Base-by-base conservation (phyloP, 441 rosid species). In the Aquilaria agallochum region DNA sequence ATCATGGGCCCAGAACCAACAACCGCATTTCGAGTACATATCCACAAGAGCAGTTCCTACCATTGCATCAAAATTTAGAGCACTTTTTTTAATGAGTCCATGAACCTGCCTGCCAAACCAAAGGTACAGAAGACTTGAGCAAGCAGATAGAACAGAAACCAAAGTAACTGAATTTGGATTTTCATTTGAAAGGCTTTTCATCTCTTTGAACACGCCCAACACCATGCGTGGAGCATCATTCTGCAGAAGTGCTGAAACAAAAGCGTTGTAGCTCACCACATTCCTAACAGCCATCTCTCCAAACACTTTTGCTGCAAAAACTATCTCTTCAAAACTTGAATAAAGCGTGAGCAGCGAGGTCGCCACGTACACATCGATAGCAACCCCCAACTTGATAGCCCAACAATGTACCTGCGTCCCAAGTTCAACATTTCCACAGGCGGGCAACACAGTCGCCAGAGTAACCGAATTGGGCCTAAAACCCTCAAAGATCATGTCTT, bases 261-360 rank as follows among this genome's bases (percentile, higher is more conserved):
- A 72, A 31, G 89, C 91, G 68, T 88, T 88, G 55, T 80, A 78
- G 53, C 85, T 81, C 53, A 88, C 95, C 57, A 76, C 80, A 68
- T 42, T 80, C 80, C 74, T 83, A 50, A 68, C 32, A 51, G 73
- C 69, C 59, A 78, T 76, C 48, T 71, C 76, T 15, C 59, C 86
- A n/a, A 85, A 88, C 78, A 85, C 59, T 20, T 62, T 77, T 3
- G 70, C 58, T 58, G 87, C 89, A 56, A 77, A 64, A 53, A 62
- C 30, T 62, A 83, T 67, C 56, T 74, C 78, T 50, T 71, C 73
- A 61, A 63, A 75, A 45, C 69, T 73, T 27, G 75, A 78, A 59
- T 88, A 88, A 73, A 69, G 73, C 0, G 86, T 81, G 68, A 88
- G 68, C 74, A 88, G 79, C 33, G 86, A 78, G 0, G 89, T 88